phyloP scores from a whole-genome alignment of 768 basidiomycete genomes.

The Clitopilus hobsonii region DNA sequence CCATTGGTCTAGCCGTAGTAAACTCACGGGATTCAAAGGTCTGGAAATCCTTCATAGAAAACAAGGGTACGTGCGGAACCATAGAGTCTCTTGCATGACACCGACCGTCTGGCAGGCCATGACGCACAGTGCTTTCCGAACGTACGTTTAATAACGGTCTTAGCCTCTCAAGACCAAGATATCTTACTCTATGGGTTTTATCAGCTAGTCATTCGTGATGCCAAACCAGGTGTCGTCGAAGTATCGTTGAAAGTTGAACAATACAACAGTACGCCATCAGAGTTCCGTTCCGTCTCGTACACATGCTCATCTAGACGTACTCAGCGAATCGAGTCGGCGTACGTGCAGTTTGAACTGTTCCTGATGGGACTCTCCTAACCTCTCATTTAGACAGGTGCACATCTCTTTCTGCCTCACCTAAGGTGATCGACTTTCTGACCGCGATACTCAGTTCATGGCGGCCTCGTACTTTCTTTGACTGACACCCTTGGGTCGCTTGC shows the following conservation, averaged over 20 bases:
- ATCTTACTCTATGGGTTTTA: not conserved
- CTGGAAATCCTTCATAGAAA: constrained; percentile 77
- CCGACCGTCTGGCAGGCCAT: constrained; percentile 46
- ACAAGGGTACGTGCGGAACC: constrained; percentile 45
- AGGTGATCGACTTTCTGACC: constrained; percentile 2
- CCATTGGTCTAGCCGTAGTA: not conserved
- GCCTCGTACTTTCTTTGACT: constrained; percentile 75
- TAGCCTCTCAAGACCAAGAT: not conserved
- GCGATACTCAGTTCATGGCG: constrained; percentile 58
- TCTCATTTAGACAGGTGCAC: constrained; percentile 30
- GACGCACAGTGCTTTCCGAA: constrained; percentile 79
- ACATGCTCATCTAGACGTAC: constrained; percentile 5
- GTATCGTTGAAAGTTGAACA: constrained; percentile 69
- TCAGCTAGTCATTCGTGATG: constrained; percentile 60
- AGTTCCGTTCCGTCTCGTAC: not conserved
- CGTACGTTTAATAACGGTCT: constrained; percentile 30
- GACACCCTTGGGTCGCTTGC: constrained; percentile 83
- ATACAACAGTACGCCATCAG: constrained; percentile 56
- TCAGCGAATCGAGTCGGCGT: constrained; percentile 83
- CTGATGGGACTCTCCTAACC: constrained; percentile 2
- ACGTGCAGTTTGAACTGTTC: constrained; percentile 17
- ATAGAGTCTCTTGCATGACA: not conserved
- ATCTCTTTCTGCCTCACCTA: not conserved
- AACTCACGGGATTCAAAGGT: constrained; percentile 39
- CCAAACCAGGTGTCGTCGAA: constrained; percentile 67